phyloP scores from a whole-genome alignment of 805 yeast species.

The Ascoidea tarda region DNA sequence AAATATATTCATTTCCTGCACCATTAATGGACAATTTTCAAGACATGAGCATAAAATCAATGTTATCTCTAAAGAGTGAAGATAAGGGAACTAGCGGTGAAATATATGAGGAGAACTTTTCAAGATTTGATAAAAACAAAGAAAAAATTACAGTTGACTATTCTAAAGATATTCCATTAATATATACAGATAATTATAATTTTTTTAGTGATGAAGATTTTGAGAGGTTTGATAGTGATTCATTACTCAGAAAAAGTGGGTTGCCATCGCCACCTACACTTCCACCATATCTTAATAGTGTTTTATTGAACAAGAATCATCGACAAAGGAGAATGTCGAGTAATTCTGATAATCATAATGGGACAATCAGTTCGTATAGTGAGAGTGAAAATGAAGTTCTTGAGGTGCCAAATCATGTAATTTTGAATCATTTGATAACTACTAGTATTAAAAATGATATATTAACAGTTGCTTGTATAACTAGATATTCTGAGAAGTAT shows the following conservation, averaged over 20 bases:
- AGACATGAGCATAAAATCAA: too few species aligned
- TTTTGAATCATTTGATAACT: constrained; percentile 88
- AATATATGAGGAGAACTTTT: neutral
- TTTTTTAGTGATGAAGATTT: constrained; percentile 18
- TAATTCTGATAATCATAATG: constrained; percentile 10
- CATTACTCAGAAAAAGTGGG: constrained; percentile 15
- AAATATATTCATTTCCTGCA: too few species aligned
- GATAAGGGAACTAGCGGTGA: neutral
- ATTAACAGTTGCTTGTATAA: constrained; percentile 83
- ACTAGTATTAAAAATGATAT: constrained; percentile 90
- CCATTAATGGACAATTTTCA: too few species aligned
- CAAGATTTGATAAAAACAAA: neutral
- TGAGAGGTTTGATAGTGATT: constrained; percentile 19
- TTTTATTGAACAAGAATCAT: constrained; percentile 18
- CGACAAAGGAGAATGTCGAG: neutral
- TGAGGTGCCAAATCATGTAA: constrained; percentile 92
- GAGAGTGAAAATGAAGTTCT: constrained; percentile 81
- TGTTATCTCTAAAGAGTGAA: too few species aligned
- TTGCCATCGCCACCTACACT: constrained; percentile 19
- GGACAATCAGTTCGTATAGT: constrained; percentile 30
- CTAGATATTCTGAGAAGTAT: constrained; percentile 76
- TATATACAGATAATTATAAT: constrained; percentile 16
- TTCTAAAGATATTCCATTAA: constrained; percentile 20
- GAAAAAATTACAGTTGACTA: constrained; percentile 11
- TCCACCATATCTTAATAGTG: constrained; percentile 25